Conservation (phyloP, 768 basidiomycete species). For the Chiua virens region DNA sequence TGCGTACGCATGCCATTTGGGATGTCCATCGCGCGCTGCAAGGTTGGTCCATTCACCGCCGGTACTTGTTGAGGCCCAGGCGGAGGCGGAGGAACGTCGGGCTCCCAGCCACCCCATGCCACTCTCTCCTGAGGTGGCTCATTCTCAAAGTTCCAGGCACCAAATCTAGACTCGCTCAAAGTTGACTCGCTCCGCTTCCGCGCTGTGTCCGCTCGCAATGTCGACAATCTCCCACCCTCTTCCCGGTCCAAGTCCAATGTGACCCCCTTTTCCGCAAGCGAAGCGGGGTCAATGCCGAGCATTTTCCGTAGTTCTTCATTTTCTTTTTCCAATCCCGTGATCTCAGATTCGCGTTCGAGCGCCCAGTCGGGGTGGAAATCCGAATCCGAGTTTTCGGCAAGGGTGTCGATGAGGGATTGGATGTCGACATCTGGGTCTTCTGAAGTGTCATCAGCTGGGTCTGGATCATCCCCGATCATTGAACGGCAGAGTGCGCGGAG, state of each 20-base stretch:
- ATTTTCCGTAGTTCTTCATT: conserved; percentile 75
- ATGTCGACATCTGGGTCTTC: conserved; percentile 42
- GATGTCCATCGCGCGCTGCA: conserved; percentile 52
- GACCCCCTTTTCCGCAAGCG: conserved; percentile 53
- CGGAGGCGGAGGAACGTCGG: conserved; percentile 23
- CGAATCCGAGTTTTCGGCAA: conserved; percentile 40
- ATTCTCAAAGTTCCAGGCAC: conserved; percentile 31
- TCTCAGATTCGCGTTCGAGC: conserved; percentile 83
- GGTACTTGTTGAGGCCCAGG: conserved; percentile 36
- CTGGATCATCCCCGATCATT: conserved; percentile 60
- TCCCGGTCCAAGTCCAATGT: conserved; percentile 48
- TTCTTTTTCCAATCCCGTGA: conserved; percentile 76
- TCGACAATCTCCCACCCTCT: conserved; percentile 39
- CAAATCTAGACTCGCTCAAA: conserved; percentile 21
- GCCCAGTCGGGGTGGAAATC: conserved; percentile 76
- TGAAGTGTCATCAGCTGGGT: conserved; percentile 24
- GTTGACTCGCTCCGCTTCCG: conserved; percentile 30
- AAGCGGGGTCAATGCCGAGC: conserved; percentile 69
- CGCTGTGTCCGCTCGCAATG: conserved; percentile 17
- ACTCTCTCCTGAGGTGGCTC: conserved; percentile 26
- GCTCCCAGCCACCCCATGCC: conserved; percentile 30
- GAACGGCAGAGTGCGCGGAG: conserved; percentile 73
- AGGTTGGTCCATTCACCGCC: conserved; percentile 25
- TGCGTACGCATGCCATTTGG: conserved; percentile 53
- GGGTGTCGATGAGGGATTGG: conserved; percentile 40